Percentiles rank a stretch among this genome's conserved stretches.
Conservation (phyloP, 345 rosid genomes). For the Citrus reticulata region DNA sequence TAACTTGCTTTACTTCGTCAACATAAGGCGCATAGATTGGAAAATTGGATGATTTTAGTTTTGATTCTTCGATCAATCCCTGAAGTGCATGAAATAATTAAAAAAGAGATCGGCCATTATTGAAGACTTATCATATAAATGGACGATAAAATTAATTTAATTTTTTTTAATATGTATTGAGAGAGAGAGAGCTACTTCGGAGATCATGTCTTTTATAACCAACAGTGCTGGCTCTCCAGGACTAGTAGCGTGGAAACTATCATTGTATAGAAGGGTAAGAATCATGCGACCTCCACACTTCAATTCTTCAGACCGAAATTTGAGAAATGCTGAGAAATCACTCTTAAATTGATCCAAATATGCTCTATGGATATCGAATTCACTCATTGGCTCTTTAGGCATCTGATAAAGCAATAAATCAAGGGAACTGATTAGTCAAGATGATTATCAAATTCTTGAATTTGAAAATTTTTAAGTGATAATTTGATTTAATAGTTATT, state of each 20-base stretch:
- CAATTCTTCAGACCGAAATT: slow-evolving; percentile 7
- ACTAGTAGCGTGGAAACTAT: not conserved
- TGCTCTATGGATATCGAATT: not conserved
- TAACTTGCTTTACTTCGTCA: slow-evolving; percentile 8
- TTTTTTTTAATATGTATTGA: not conserved
- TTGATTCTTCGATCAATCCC: slow-evolving; percentile 5
- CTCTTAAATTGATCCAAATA: slow-evolving; percentile 14
- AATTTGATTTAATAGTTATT: no score
- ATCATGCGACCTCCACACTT: slow-evolving; percentile 10
- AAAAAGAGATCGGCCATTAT: not conserved
- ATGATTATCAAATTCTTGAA: not conserved
- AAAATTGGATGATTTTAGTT: slow-evolving; percentile 7
- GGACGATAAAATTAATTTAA: no score
- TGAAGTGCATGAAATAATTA: not conserved
- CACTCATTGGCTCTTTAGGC: not conserved
- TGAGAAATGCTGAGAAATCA: slow-evolving; percentile 16
- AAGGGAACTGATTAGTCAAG: not conserved
- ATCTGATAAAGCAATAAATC: not conserved
- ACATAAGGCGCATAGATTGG: slow-evolving; percentile 6
- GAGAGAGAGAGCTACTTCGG: not conserved
- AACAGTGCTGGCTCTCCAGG: not conserved
- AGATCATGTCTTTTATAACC: slow-evolving; percentile 6
- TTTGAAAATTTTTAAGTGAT: no score
- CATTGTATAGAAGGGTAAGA: not conserved
- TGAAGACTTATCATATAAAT: no score